Percentiles rank a stretch among this genome's conserved stretches.
These are phyloP conservation scores for Pythium aristosporum DNA, from an alignment of 352 stramenopile species.

Conservation along the genomic window DNA sequence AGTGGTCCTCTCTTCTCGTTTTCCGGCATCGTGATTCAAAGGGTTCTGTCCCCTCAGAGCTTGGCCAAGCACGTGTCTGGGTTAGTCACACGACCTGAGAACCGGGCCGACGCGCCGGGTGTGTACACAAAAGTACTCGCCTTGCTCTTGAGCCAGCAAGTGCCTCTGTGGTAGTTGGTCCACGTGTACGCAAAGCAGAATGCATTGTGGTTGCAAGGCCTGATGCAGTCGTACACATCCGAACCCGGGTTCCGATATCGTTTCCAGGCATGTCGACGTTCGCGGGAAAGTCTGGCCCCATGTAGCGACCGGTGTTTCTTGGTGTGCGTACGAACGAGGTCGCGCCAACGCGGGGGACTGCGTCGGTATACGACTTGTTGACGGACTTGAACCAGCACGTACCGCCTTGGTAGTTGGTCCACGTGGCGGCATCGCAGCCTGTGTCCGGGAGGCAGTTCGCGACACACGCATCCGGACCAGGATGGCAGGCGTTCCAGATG, in stretches of 20 bases:
- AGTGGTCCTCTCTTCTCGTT: too few relatives aligned
- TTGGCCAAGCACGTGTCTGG: conserved; percentile 1
- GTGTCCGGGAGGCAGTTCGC: not conserved
- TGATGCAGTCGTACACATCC: not conserved
- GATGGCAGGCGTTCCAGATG: not conserved
- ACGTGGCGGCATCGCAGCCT: conserved; percentile 7
- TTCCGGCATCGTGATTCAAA: too few relatives aligned
- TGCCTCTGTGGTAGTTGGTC: conserved; percentile 50
- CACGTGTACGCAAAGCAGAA: conserved; percentile 28
- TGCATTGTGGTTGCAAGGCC: not conserved
- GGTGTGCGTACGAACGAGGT: not conserved
- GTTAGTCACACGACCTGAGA: not conserved
- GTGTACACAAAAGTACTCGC: not conserved
- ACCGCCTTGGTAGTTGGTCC: conserved; percentile 14
- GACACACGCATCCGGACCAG: not conserved
- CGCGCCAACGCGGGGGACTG: too few relatives aligned
- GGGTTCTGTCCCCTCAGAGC: too few relatives aligned
- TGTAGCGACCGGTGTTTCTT: not conserved
- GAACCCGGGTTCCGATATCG: not conserved
- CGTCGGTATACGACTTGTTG: too few relatives aligned
- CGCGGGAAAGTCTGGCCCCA: not conserved
- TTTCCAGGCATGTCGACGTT: conserved; percentile 10
- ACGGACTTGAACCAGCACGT: conserved; percentile 14
- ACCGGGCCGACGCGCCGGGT: not conserved
- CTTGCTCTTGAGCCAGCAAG: conserved; percentile 55